Percentiles rank a stretch among this genome's conserved stretches.
Conservation (phyloP, 2,329 filamentous ascomycete species). For the Colletotrichum gloeosporioides region DNA sequence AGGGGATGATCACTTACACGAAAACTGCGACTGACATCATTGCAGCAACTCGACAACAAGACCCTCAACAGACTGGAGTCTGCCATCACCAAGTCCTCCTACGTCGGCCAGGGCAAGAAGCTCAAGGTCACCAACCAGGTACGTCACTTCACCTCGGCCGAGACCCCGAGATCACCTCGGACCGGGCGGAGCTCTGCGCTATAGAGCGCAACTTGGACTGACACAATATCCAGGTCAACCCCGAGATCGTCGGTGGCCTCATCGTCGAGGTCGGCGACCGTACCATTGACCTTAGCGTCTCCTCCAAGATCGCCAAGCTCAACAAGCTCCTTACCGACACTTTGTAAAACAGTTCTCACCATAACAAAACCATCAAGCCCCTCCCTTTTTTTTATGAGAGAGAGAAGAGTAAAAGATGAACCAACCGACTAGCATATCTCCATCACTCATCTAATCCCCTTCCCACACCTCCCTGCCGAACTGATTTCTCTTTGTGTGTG, state of each 20-base stretch:
- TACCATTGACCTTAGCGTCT: conserved; percentile 97
- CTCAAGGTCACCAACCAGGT: conserved; percentile 95
- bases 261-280: conserved; percentile 97
- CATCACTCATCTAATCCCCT: not conserved
- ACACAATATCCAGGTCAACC: conserved; percentile 72
- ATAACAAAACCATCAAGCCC: not conserved
- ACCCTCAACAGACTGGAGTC: conserved; percentile 85
- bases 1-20: not conserved
- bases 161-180: not conserved
- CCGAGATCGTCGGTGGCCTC: conserved; percentile 91
- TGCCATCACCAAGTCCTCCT: conserved; percentile 87
- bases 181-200: not conserved
- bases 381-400: not conserved
- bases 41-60: conserved; percentile 83
- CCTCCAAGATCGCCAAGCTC: conserved; percentile 93
- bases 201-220: not conserved
- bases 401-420: not conserved
- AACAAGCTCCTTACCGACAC: conserved; percentile 98
- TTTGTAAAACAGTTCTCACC: conserved; percentile 71
- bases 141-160: conserved; percentile 21
- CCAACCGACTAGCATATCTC: conserved; percentile 6
- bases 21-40: conserved; percentile 26
- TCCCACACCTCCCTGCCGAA: not conserved
- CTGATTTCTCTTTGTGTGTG: conserved; percentile 14
- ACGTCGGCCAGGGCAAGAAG: conserved; percentile 92